Conservation (phyloP, 805 yeast species). For the Maudiozyma bulderi region DNA sequence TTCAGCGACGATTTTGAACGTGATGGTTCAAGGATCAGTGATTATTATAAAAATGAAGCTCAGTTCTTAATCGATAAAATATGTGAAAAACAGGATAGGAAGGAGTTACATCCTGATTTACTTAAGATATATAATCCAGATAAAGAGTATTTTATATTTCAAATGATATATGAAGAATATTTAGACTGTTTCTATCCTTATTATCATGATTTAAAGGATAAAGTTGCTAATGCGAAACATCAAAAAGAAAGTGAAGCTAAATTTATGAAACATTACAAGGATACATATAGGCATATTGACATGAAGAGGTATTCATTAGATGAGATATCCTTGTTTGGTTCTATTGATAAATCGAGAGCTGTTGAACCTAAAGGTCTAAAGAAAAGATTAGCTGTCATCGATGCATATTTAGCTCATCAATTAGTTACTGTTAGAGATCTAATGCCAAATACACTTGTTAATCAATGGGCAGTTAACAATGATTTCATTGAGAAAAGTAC, state of each 20-base stretch:
- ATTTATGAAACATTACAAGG: background rate
- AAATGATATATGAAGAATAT: no score
- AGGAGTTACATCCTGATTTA: slow-evolving; percentile 13
- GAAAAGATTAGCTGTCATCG: slow-evolving; percentile 18
- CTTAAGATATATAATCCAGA: background rate
- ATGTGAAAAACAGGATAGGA: slow-evolving; percentile 11
- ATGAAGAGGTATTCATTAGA: slow-evolving; percentile 16
- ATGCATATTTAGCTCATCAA: slow-evolving; percentile 27
- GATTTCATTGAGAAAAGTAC: slow-evolving; percentile 27
- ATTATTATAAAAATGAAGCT: slow-evolving; percentile 3
- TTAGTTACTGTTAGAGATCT: slow-evolving; percentile 31
- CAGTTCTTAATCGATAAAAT: slow-evolving; percentile 6
- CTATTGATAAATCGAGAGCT: slow-evolving; percentile 3
- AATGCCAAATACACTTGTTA: slow-evolving; percentile 27
- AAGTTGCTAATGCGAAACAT: no score
- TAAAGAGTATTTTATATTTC: background rate
- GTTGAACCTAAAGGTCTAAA: background rate
- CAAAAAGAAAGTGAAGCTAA: background rate
- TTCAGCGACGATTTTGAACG: background rate
- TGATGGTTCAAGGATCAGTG: no score
- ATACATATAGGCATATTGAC: background rate
- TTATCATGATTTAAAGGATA: no score
- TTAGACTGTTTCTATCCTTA: no score
- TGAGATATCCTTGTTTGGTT: background rate
- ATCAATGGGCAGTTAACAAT: slow-evolving; percentile 32